Evolutionary conservation across 441 rosid genomes (phyloP), one percentile per base, ranked within the genome.

Genomic region (Hura crepitans): DNA sequence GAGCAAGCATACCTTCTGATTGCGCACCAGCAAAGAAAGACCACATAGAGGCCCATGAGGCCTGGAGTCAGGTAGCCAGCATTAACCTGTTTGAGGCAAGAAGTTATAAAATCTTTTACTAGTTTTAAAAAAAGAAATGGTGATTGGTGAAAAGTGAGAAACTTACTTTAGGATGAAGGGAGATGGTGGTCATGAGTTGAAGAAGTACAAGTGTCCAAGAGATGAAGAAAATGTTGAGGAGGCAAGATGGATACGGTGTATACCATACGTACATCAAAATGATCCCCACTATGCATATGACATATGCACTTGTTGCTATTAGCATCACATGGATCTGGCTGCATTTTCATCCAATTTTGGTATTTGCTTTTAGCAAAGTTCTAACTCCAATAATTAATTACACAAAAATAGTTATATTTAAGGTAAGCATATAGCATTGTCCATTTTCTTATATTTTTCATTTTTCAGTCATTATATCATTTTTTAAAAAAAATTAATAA

Each of bases 1-100:
- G 43, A 37, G 57, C 68, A 71, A 65, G 13, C 79, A 43, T 81
- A 80, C 99, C 99, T 94, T 77, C 99, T 79, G 57, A 92, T 90
- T 62, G 97, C 99, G 69, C 99, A 94, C 99, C 99, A 94, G 79
- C 99, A 94, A 37, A 94, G 84, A 78, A 90, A 94, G 39, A 92
- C 88, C 51, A 90, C 83, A 72, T 94, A 94, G 15, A 94, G 97
- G 62, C 99, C 99, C 99, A 94, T 94, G 63, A 94, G 91, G 66
- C 96, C 97, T 0, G 97, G 96, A 81, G 96, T 78, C 80, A 94
- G 82, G 87, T 83, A 84, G 54, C 96, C 92, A 7, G 83, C 84
- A 68, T 89, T 87, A 27, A 94, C 83, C 99, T 94, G 83, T 76
- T 73, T 62, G 50, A 35, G 46, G 64, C 30, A 43, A 64, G 62